These are phyloP conservation scores for Didymella glomerata DNA, from an alignment of 2,329 filamentous ascomycete species.

Conservation along the genomic window DNA sequence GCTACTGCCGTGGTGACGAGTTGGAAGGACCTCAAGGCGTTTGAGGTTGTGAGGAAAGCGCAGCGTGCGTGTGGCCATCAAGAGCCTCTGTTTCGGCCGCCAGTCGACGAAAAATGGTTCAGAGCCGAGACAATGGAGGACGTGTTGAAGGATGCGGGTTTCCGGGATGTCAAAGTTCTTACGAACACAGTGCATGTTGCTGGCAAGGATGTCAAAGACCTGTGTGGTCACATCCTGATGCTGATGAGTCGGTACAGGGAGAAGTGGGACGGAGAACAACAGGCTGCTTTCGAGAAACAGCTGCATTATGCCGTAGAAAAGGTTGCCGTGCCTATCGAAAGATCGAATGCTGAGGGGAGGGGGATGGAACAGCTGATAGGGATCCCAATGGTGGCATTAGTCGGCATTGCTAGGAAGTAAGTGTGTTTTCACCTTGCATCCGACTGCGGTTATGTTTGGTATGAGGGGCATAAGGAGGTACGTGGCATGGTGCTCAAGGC, in stretches of 20 bases:
- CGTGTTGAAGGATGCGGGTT: not conserved
- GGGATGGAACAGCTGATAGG: not conserved
- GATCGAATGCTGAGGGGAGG: not conserved
- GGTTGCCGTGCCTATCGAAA: not conserved
- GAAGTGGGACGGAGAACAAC: slow-evolving; percentile 1
- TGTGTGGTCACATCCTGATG: not conserved
- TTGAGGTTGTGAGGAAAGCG: not conserved
- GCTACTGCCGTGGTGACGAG: not conserved
- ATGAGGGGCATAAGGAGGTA: too few relatives aligned
- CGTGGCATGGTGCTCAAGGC: too few relatives aligned
- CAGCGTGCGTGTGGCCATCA: not conserved
- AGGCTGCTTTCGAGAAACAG: not conserved
- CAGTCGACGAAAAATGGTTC: not conserved
- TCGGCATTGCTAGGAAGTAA: slow-evolving; percentile 1
- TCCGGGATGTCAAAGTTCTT: not conserved
- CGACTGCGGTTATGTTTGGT: too few relatives aligned
- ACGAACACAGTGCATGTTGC: not conserved
- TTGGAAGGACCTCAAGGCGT: not conserved
- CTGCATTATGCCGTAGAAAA: slow-evolving; percentile 1
- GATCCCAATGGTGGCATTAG: slow-evolving; percentile 7
- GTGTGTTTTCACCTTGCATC: not conserved
- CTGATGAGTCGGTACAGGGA: slow-evolving; percentile 15
- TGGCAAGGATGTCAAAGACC: not conserved
- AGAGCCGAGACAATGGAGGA: not conserved
- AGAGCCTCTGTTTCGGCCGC: not conserved